Conservation (phyloP, 2,329 filamentous ascomycete species). For the Anthostomella pinea region DNA sequence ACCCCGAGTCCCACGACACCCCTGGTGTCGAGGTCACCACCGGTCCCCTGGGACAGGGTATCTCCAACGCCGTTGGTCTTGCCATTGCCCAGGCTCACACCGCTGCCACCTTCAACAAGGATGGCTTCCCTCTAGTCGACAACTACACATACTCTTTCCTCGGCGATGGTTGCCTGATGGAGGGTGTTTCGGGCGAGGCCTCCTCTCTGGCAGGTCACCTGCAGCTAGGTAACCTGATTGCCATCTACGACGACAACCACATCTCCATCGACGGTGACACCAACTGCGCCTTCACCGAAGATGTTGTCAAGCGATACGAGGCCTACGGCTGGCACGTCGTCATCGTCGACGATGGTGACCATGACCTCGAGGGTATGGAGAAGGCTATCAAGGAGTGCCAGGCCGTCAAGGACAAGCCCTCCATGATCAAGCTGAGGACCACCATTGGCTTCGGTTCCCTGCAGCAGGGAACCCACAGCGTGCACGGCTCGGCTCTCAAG, state of each 20-base stretch:
- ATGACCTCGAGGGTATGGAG: slow-evolving; percentile 84
- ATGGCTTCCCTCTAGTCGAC: slow-evolving; percentile 83
- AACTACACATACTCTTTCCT: slow-evolving; percentile 98
- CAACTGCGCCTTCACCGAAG: slow-evolving; percentile 95
- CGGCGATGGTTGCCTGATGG: slow-evolving; percentile 97
- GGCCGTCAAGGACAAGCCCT: slow-evolving; percentile 91
- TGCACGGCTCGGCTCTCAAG: slow-evolving; percentile 96
- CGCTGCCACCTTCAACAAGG: slow-evolving; percentile 92
- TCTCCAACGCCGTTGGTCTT: slow-evolving; percentile 95
- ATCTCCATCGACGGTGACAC: slow-evolving; percentile 95
- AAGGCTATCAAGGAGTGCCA: slow-evolving; percentile 81
- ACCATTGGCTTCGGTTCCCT: slow-evolving; percentile 96
- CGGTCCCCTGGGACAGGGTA: slow-evolving; percentile 94
- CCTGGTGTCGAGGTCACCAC: slow-evolving; percentile 97
- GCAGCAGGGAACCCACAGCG: slow-evolving; percentile 88
- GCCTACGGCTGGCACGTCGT: slow-evolving; percentile 94
- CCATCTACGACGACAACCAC: slow-evolving; percentile 97
- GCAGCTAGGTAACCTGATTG: slow-evolving; percentile 96
- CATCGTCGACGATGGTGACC: slow-evolving; percentile 82
- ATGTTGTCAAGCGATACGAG: slow-evolving; percentile 92
- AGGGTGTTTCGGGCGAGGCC: slow-evolving; percentile 93
- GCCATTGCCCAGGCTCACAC: slow-evolving; percentile 95
- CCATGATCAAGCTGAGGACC: slow-evolving; percentile 93
- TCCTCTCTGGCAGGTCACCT: slow-evolving; percentile 91
- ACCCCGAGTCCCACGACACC: slow-evolving; percentile 95